Evolutionary conservation across 1,284 basidiomycete genomes (phyloP), one percentile per base, ranked within the genome.

Genomic region (Athelia sp.): DNA sequence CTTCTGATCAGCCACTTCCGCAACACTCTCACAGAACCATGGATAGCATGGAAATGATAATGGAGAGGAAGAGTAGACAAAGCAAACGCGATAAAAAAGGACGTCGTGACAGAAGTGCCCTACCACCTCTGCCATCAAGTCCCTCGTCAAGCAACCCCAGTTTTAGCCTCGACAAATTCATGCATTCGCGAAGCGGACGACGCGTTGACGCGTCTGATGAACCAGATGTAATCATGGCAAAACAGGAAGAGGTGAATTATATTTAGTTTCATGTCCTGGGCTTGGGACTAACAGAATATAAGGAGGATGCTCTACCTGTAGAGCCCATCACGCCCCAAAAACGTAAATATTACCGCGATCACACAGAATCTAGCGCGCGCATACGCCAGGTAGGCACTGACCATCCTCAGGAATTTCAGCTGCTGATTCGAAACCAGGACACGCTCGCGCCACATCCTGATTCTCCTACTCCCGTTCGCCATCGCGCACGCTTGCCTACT

Each of bases 21-120:
- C 76, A 81, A 18, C 78, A 74, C 24, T 29, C 26, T 4, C 26
- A 29, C 26, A 29, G 26, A 29, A 29, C 26, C 6, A 76, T 78
- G 61, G 81, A 82, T 53, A 84, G 74, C 58, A 88, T 88, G 85
- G 82, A 88, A 54, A 68, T 78, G 64, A 78, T 88, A 21, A 74
- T 88, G 52, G 85, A 88, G 61, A 75, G 79, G 42, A 82, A 84
- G 66, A 77, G 77, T 50, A 65, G 63, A 55, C 76, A 75, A 52
- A 76, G 67, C 51, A 76, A 72, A 57, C 76, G 65, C 52, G 78
- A 76, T 46, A 79, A 73, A 59, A 78, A 72, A 62, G 68, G 66
- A 45, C 70, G 68, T 51, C 70, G 65, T 49, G 70, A 66, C 43
- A 70, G 70, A 52, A 75, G 79, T 56, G 36, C 15, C 8, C 34